These are phyloP conservation scores for Dillenia suffruticosa DNA, from an alignment of 164 flowering plant species.

Conservation along the genomic window DNA sequence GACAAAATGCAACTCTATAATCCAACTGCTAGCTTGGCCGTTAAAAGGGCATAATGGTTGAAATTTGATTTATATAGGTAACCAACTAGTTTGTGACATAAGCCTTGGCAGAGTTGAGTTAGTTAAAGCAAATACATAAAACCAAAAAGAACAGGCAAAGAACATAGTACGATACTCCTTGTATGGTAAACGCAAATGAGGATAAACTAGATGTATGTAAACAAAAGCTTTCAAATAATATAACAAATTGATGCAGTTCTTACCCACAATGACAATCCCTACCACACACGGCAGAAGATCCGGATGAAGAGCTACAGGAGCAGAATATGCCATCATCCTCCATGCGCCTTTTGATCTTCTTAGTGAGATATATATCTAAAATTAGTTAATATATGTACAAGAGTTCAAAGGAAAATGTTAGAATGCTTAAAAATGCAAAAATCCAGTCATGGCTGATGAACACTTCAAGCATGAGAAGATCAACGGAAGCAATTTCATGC, in stretches of 20 bases:
- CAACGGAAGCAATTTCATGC: background rate
- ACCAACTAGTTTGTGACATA: too few relatives aligned
- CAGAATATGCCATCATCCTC: constrained; percentile 99
- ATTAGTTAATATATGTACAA: constrained; percentile 27
- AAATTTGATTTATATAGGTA: too few relatives aligned
- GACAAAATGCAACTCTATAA: too few relatives aligned
- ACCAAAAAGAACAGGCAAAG: too few relatives aligned
- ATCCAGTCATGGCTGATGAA: background rate
- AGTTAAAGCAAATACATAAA: too few relatives aligned
- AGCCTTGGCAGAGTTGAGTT: too few relatives aligned
- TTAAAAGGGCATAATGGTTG: too few relatives aligned
- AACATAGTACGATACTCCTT: too few relatives aligned
- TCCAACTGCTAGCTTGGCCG: too few relatives aligned
- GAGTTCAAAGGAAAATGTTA: background rate
- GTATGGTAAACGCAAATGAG: too few relatives aligned
- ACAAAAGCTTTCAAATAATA: background rate
- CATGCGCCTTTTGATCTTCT: constrained; percentile 65
- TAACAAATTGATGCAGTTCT: constrained; percentile 16
- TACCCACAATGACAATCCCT: constrained; percentile 98
- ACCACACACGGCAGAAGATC: constrained; percentile 64
- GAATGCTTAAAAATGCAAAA: background rate
- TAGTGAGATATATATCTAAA: constrained; percentile 77
- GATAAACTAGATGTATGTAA: too few relatives aligned
- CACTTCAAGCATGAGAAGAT: background rate
- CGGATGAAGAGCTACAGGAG: constrained; percentile 60